Conservation (phyloP, 192 early-diverging fungal genomes). For the Allomyces arbusculus region DNA sequence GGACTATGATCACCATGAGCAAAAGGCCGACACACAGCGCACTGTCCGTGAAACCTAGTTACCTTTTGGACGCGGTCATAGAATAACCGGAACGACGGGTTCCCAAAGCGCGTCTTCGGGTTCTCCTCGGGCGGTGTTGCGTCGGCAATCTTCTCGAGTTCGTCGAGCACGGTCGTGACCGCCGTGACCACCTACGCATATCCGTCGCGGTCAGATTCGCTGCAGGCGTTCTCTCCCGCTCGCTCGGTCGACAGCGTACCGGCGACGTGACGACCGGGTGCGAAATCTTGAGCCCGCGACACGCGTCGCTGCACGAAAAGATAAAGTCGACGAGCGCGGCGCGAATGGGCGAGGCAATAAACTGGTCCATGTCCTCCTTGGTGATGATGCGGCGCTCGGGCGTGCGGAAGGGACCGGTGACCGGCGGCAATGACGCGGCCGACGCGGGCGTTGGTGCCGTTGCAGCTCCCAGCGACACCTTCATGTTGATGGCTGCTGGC, state of each 20-base stretch:
- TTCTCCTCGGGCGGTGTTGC: slow-evolving; percentile 56
- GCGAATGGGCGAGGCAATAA: slow-evolving; percentile 43
- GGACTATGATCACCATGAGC: neutral
- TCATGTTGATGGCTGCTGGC: no score
- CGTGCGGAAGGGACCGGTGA: neutral
- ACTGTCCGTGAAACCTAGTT: slow-evolving; percentile 1
- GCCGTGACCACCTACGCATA: slow-evolving; percentile 1
- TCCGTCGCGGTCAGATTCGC: neutral
- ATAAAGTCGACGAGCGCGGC: slow-evolving; percentile 47
- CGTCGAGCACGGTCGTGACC: slow-evolving; percentile 33
- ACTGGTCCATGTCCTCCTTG: slow-evolving; percentile 61
- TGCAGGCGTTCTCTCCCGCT: no score
- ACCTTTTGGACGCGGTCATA: slow-evolving; percentile 55
- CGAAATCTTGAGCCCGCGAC: slow-evolving; percentile 40
- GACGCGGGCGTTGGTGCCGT: no score
- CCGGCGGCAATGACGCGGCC: no score
- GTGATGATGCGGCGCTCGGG: slow-evolving; percentile 38
- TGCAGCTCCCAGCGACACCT: no score
- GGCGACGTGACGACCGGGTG: slow-evolving; percentile 29
- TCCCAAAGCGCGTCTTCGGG: slow-evolving; percentile 70
- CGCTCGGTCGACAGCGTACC: slow-evolving; percentile 7
- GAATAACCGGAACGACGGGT: slow-evolving; percentile 79
- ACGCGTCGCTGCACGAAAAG: slow-evolving; percentile 44
- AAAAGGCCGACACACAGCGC: neutral
- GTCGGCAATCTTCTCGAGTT: slow-evolving; percentile 39